Conservation (phyloP, 495 filamentous ascomycete genomes). For the Parathielavia hyrcaniae region DNA sequence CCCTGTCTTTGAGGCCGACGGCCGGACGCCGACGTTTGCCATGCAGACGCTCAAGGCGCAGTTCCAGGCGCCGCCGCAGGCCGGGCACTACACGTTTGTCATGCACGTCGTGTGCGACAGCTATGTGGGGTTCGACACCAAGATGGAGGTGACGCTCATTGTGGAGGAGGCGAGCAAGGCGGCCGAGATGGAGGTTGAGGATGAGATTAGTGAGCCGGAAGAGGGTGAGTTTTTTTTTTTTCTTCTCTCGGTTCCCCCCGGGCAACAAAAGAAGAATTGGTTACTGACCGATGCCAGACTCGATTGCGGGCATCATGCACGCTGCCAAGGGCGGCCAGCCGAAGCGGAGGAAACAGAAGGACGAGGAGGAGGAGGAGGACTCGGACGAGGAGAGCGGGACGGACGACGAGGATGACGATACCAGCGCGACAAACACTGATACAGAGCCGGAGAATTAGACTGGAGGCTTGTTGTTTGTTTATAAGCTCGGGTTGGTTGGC, state of each 20-base stretch:
- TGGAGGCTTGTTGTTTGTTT: slow-evolving; percentile 9
- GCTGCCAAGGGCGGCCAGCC: slow-evolving; percentile 60
- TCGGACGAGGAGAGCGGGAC: slow-evolving; percentile 82
- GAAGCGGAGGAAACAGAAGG: slow-evolving; percentile 44
- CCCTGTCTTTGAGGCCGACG: slow-evolving; percentile 64
- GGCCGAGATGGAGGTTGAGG: slow-evolving; percentile 68
- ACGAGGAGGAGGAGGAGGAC: slow-evolving; percentile 56
- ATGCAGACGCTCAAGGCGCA: slow-evolving; percentile 96
- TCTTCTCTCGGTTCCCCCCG: neutral
- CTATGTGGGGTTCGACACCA: slow-evolving; percentile 87
- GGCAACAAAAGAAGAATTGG: slow-evolving; percentile 31
- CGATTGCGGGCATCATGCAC: slow-evolving; percentile 90
- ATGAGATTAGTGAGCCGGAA: slow-evolving; percentile 95
- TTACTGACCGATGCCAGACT: slow-evolving; percentile 52
- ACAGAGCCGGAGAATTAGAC: slow-evolving; percentile 55
- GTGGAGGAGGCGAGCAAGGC: slow-evolving; percentile 90
- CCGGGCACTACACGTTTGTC: slow-evolving; percentile 84
- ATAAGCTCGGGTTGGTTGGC: slow-evolving; percentile 4
- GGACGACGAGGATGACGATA: slow-evolving; percentile 71
- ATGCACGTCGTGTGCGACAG: slow-evolving; percentile 90
- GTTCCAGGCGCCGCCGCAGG: slow-evolving; percentile 90
- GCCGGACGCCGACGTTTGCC: slow-evolving; percentile 72
- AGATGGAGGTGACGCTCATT: slow-evolving; percentile 76
- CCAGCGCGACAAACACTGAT: slow-evolving; percentile 74
- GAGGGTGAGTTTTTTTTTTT: slow-evolving; percentile 62